Evolutionary conservation across 768 basidiomycete genomes (phyloP), one percentile per base, ranked within the genome.

Genomic region (Naganishia vaughanmartiniae): DNA sequence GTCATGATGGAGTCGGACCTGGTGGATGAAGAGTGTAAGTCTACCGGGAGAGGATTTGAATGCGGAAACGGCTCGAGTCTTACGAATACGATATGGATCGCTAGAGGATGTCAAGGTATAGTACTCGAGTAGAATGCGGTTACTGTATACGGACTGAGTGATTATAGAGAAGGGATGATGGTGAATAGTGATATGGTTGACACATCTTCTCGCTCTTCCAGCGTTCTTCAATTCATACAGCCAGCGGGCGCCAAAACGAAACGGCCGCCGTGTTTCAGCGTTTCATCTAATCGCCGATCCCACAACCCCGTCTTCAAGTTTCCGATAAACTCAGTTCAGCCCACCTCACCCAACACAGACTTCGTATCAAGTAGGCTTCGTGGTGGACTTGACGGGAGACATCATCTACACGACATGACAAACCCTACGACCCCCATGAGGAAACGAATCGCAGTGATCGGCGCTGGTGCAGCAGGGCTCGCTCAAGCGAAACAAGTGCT

Each of bases 391-490:
- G n/a, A n/a, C n/a, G n/a, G n/a, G n/a, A n/a, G n/a, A n/a, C n/a
- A n/a, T n/a, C 46, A 4, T 36, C 5, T 7, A 15, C 7, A 42
- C 42, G 42, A 15, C 48, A 51, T 51, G 48, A 26, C 48, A 51
- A 26, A 21, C 48, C 48, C 48, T 7, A 15, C 42, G 10, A 42
- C 36, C 12, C 36, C 10, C 42, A 42, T 11, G 15, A 42, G 6
- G 15, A 42, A 24, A 21, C 26, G 76, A 19, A 69, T 80, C 17
- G 79, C 74, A 14, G 71, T 80, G n/a, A 77, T 80, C 10, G 79
- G 79, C 24, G 75, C 73, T 5, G 79, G 79, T 34, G 72, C 78
- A 19, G 68, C 78, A 10, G 79, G 79, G 12, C 67, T 80, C 17
- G 72, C 75, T 12, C 75, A 76, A 60, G 74, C 79, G 4, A 74